Percentiles rank a stretch among this genome's conserved stretches.
phyloP scores from a whole-genome alignment of 257 asterid genomes.

The Henckelia pumila region DNA sequence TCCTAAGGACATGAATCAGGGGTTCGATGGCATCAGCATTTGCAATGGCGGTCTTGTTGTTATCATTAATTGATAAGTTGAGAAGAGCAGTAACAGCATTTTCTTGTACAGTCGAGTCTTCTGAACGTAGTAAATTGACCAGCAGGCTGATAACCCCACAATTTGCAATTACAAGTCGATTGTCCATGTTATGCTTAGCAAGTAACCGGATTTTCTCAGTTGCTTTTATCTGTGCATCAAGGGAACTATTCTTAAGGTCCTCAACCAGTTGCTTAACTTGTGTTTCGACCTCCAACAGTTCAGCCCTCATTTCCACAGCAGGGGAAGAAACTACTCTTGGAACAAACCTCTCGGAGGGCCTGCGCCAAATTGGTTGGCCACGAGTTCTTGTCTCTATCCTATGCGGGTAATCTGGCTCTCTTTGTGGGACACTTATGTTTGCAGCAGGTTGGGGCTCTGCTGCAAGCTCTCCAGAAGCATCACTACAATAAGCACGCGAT shows the following conservation, averaged over 20 bases:
- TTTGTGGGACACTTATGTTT: conserved; percentile 36
- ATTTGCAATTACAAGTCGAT: conserved; percentile 64
- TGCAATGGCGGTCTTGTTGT: conserved; percentile 76
- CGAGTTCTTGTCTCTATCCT: conserved; percentile 58
- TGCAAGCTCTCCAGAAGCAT: conserved; percentile 63
- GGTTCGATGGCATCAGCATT: conserved; percentile 76
- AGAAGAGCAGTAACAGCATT: conserved; percentile 87
- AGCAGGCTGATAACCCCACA: conserved; percentile 58
- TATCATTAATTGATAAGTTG: conserved; percentile 69
- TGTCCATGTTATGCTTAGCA: conserved; percentile 74
- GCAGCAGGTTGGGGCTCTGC: conserved; percentile 50
- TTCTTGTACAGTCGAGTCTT: conserved; percentile 57
- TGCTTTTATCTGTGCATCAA: conserved; percentile 58
- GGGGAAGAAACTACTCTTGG: conserved; percentile 62
- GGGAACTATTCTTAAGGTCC: conserved; percentile 56
- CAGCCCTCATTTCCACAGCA: conserved; percentile 61
- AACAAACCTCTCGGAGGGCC: conserved; percentile 61
- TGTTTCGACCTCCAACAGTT: conserved; percentile 60
- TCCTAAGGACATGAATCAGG: conserved; percentile 71
- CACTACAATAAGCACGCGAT: conserved; percentile 50
- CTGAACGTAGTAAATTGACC: conserved; percentile 57
- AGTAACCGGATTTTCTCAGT: conserved; percentile 63
- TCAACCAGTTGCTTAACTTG: conserved; percentile 62
- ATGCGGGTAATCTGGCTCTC: conserved; percentile 49
- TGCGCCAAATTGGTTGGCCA: conserved; percentile 61